Evolutionary conservation across 345 rosid genomes (phyloP), one percentile per base, ranked within the genome.

Genomic region (Barbarea vulgaris): DNA sequence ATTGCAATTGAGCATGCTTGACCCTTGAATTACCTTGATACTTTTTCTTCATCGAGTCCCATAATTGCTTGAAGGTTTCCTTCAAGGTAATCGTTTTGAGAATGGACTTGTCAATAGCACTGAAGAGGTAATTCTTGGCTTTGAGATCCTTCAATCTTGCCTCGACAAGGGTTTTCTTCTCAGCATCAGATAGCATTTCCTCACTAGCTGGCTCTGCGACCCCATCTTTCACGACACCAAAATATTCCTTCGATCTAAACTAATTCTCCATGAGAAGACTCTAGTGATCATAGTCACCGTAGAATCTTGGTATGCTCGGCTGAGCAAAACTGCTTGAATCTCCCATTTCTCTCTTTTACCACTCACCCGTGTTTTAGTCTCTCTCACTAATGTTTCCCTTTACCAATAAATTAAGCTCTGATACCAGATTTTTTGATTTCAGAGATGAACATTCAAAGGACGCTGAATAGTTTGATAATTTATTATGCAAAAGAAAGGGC

Each of bases 201-300:
- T 36, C 62, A 22, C 1, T 17, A 0, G 18, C 5, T 2, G 62
- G 5, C 5, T 68, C 36, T 0, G 0, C 14, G 0, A 53, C 0
- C 0, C 58, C 28, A 3, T 66, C 58, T 13, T 1, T 30, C 7
- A 44, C 56, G 8, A 67, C 60, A 0, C 21, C 31, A 1, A 12
- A 37, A 2, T 67, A 67, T 0, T 67, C 57, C 9, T 66, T 67
- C 0, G 46, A 67, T 30, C 42, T 48, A 1, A 67, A 1, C 0
- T 51, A 7, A 15, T 67, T 67, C 11, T 67, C 71, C 71, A 67
- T 67, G 8, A 67, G 46, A 0, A 67, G 21, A 17, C 71, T 67
- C 71, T 60, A 50, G 3, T 67, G 42, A 31, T 67, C 31, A 2
- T 67, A 67, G 2, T 68, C 41, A 0, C 70, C 48, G 2, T 42